Evolutionary conservation across 768 basidiomycete genomes (phyloP), one percentile per base, ranked within the genome.

Genomic region (Neoboletus brunneissimus): DNA sequence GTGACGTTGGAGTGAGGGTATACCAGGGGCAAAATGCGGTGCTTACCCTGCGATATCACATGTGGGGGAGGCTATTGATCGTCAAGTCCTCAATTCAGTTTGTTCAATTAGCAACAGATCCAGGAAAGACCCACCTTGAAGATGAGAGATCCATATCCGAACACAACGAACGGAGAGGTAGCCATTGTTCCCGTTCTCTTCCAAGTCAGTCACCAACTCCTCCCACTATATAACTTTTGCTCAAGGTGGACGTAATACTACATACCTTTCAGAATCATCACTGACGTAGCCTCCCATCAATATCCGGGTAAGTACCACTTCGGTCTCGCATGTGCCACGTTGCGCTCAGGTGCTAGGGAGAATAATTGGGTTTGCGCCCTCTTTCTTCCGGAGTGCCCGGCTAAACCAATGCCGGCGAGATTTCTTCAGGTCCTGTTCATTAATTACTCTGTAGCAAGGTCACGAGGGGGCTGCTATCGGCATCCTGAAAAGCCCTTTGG

Each of bases 111-210:
- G 27, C 10, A 29, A 43, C 20, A 16, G 20, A 55, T 12, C 11
- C 1, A 43, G 8, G 42, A 54, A 37, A 23, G 41, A 35, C 54
- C 16, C 11, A 41, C 92, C 81, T 94, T 94, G 81, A 89, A 95
- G 54, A 94, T 94, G 40, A 95, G 79, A 5, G 91, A 93, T 5
- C 94, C 94, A 65, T 96, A 96, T 27, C 93, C 93, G 63, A 95
- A 96, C 16, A 95, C 88, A 48, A 89, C 77, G 69, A 87, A 93
- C 9, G 74, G 72, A 51, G 62, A 16, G 44, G 27, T 18, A 7
- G 23, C 18, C 64, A 66, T 64, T 4, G 22, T 25, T 27, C 35
- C n/a, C 32, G n/a, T 20, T 34, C 15, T 18, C 32, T 51, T 51
- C 9, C 23, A 12, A 37, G 22, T 16, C 22, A 32, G 35, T 45